A percentile compares a stretch with the other conserved stretches of the same genome.
phyloP scores from a whole-genome alignment of 352 stramenopile species.

The Paralagenidium karlingii region DNA sequence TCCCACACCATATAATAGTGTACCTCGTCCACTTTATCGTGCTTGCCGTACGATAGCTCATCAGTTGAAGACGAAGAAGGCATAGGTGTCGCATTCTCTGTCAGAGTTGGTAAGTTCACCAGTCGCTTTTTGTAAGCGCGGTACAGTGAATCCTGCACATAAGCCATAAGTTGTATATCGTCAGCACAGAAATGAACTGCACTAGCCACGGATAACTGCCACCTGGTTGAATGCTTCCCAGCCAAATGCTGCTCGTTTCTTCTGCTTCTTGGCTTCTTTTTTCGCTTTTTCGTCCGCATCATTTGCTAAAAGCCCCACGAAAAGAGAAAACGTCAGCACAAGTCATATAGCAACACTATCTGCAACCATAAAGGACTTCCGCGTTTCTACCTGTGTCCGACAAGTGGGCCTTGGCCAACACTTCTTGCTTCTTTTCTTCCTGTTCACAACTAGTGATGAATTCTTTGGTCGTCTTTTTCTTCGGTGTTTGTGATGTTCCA shows the following conservation, averaged over 20 bases:
- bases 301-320: slow-evolving; percentile 20
- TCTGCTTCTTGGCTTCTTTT: slow-evolving; percentile 60
- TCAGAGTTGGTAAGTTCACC: slow-evolving; percentile 22
- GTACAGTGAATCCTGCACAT: slow-evolving; percentile 51
- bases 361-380: not conserved
- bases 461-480: no score
- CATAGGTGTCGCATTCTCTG: slow-evolving; percentile 1
- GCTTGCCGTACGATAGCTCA: slow-evolving; percentile 52
- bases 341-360: not conserved
- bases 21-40: slow-evolving; percentile 35
- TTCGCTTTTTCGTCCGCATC: slow-evolving; percentile 40
- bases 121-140: slow-evolving; percentile 80
- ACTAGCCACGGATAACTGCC: not conserved
- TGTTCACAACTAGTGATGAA: slow-evolving; percentile 4
- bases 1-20: no score
- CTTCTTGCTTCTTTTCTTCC: slow-evolving; percentile 34
- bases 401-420: slow-evolving; percentile 36
- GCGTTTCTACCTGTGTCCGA: slow-evolving; percentile 39
- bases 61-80: slow-evolving; percentile 10
- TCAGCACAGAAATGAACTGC: not conserved
- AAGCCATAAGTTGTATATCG: not conserved
- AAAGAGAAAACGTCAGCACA: slow-evolving; percentile 1
- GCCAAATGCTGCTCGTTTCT: slow-evolving; percentile 66
- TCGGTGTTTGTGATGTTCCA: no score
- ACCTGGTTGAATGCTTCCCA: slow-evolving; percentile 78